phyloP scores from a whole-genome alignment of 108 stramenopile genomes.

The Thalassiosira profunda region DNA sequence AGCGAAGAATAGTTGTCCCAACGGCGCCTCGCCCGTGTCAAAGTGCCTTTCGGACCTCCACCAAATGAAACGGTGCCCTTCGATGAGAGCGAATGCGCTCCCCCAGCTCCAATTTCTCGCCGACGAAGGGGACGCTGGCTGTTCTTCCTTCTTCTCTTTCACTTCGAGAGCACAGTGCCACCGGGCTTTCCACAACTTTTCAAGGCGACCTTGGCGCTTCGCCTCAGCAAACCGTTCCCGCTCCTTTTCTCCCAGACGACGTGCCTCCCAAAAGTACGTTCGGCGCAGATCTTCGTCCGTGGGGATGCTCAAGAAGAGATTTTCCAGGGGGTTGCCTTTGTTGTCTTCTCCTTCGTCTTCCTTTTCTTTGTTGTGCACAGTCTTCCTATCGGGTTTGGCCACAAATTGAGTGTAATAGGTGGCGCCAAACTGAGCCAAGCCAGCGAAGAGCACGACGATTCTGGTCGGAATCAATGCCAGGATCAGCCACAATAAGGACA shows the following conservation, averaged over 20 bases:
- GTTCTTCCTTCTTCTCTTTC: slow-evolving; percentile 47
- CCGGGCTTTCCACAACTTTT: slow-evolving; percentile 75
- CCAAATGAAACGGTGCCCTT: slow-evolving; percentile 87
- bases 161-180: slow-evolving; percentile 59
- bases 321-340: slow-evolving; percentile 51
- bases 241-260: slow-evolving; percentile 54
- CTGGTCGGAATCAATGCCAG: slow-evolving; percentile 49
- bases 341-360: slow-evolving; percentile 10
- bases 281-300: slow-evolving; percentile 85
- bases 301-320: slow-evolving; percentile 75
- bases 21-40: slow-evolving; percentile 77
- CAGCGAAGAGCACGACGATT: slow-evolving; percentile 43
- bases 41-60: slow-evolving; percentile 79
- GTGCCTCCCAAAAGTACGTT: slow-evolving; percentile 85
- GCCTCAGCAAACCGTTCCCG: slow-evolving; percentile 51
- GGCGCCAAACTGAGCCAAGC: slow-evolving; percentile 61
- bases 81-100: slow-evolving; percentile 69
- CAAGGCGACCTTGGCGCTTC: slow-evolving; percentile 64
- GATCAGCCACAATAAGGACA: slow-evolving; percentile 37
- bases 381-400: slow-evolving; percentile 9
- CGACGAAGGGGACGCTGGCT: not conserved
- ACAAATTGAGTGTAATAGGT: slow-evolving; percentile 58
- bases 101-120: slow-evolving; percentile 55
- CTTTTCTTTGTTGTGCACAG: slow-evolving; percentile 12
- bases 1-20: slow-evolving; percentile 70